Conservation (phyloP, 1,284 basidiomycete genomes). For the Fistulinella staudtii region DNA sequence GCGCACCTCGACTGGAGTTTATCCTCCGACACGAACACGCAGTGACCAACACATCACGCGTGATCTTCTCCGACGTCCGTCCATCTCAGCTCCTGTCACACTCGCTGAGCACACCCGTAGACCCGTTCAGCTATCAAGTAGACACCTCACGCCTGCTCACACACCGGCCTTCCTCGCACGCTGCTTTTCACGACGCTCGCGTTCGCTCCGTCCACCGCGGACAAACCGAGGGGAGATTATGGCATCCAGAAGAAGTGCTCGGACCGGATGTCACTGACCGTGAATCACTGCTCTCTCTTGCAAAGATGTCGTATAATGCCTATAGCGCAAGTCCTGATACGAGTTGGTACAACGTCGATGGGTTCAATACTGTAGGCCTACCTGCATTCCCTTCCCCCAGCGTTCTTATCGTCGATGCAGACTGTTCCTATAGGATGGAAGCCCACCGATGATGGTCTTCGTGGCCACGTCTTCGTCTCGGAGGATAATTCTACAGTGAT, state of each 20-base stretch:
- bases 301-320: conserved; percentile 88
- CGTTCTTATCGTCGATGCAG: conserved; percentile 27
- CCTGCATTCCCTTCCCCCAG: conserved; percentile 19
- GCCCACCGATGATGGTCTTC: conserved; percentile 77
- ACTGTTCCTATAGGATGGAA: conserved; percentile 86
- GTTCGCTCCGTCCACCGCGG: conserved; percentile 40
- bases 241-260: conserved; percentile 52
- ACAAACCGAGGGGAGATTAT: conserved; percentile 39
- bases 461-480: conserved; percentile 85
- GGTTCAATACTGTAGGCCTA: conserved; percentile 51
- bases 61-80: conserved; percentile 52
- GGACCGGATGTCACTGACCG: conserved; percentile 70
- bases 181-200: conserved; percentile 47
- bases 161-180: conserved; percentile 44
- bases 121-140: conserved; percentile 36
- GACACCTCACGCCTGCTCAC: conserved; percentile 37
- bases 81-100: conserved; percentile 25
- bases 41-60: conserved; percentile 44
- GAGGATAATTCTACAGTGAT: conserved; percentile 83
- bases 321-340: conserved; percentile 57
- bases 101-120: conserved; percentile 20
- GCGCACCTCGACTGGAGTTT: conserved; percentile 43
- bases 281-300: conserved; percentile 72
- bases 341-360: conserved; percentile 72
- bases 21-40: conserved; percentile 63